Evolutionary conservation across 306 rosid genomes (phyloP), one percentile per base, ranked within the genome.

Genomic region (Vigna reflexopilosa): DNA sequence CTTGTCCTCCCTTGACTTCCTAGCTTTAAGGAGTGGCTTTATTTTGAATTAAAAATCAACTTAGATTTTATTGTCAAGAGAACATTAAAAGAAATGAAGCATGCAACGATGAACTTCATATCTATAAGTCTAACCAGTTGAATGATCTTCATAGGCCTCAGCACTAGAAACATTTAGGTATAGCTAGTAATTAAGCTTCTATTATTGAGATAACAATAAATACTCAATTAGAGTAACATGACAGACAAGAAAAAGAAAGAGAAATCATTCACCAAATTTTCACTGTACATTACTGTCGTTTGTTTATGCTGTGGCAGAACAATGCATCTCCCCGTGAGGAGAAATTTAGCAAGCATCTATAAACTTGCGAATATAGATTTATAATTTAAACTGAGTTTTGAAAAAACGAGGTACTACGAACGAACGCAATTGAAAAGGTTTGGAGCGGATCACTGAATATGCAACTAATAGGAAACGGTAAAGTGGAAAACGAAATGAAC

Each of bases 401-500:
- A 77, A 77, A 20, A 16, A 56, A 56, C 19, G 7, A 58, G 3
- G 16, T 16, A 81, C 7, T 16, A 81, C 7, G 38, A 54, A 75
- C 7, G 40, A 63, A 12, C 0, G 11, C 17, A 70, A 69, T 2
- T 16, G 6, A 54, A 73, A 42, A 42, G 47, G 14, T 19, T 8
- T 42, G 47, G 47, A 42, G 2, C 2, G 57, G 47, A 81, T 58
- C 55, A 47, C 16, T 2, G 38, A 75, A 49, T 10, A 59, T 5
- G 40, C 8, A 32, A 2, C 1, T 17, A 20, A 55, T 55, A 20
- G 15, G 6, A 1, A 6, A 55, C 32, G 9, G 15, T 1, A 55
- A 56, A 15, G 11, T 15, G 6, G 42, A 68, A 50, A 40, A 38
- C n/a, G 47, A 50, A 40, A 38, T n/a, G 56, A 78, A 83, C 97